Evolutionary conservation across 2,329 filamentous ascomycete genomes (phyloP), one percentile per base, ranked within the genome.

Genomic region (Microcyclospora tardicrescens): DNA sequence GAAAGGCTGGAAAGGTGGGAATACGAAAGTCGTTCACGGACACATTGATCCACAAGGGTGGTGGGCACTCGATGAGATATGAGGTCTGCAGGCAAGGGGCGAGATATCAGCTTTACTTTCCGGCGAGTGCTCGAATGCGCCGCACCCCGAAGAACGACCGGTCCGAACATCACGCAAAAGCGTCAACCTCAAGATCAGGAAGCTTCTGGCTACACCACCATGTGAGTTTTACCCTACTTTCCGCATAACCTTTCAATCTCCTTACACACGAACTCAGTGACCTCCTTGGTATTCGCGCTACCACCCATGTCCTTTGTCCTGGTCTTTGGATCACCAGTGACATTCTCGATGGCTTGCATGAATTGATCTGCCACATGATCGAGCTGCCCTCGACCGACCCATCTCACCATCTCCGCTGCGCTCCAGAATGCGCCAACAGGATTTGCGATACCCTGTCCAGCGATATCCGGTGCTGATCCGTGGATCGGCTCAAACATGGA

Each of bases 341-440:
- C 75, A 43, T 71, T 71, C 54, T 80, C 77, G 10, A 79, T 68
- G 15, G 71, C 70, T 35, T 69, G 64, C 60, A 81, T 69, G 15
- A 81, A 59, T 33, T 61, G 59, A 40, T 72, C 67, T 0, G 75
- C 72, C 0, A 74, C 75, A 3, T 68, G 62, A 28, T 69, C 65
- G 41, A 76, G 48, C 34, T 52, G 41, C 5, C 57, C 58, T 14
- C 56, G 61, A 0, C 76, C 76, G n/a, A 81, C 55, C 69, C 77
- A 79, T 31, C 68, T 60, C 10, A 80, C 64, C 72, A 84, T 75
- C 63, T 81, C 79, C 5, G 77, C 75, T 0, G 73, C 77, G 1
- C 76, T 78, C 79, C 78, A 82, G 54, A 81, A 79, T 6, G 76
- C 77, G 6, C 71, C 77, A 0, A 81, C 66, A 0, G 76, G 75